Conservation (phyloP, 1,284 basidiomycete species). For the Tylopilus microsporus region DNA sequence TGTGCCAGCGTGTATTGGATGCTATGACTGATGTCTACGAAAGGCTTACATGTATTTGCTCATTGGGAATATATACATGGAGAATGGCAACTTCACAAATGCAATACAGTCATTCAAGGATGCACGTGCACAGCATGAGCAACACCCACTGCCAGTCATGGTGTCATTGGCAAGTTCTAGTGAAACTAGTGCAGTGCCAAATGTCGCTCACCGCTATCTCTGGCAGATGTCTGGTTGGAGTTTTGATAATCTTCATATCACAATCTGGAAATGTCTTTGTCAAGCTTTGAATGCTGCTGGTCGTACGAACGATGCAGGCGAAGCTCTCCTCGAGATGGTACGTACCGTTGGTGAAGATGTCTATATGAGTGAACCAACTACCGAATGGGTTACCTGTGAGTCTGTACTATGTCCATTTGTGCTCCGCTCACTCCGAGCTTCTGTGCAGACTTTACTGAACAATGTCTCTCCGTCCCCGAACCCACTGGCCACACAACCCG, state of each 20-base stretch:
- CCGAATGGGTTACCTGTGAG: not conserved
- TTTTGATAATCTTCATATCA: not conserved
- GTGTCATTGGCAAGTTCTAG: not conserved
- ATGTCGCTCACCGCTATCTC: not conserved
- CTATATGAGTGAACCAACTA: not conserved
- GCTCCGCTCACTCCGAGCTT: too few species aligned
- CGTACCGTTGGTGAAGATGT: not conserved
- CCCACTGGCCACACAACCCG: too few species aligned
- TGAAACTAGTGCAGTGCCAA: not conserved
- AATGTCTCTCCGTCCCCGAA: too few species aligned
- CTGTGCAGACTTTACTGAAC: too few species aligned
- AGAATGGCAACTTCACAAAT: not conserved
- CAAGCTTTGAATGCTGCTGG: not conserved
- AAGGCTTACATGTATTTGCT: not conserved
- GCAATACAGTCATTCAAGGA: not conserved
- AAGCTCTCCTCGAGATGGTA: not conserved
- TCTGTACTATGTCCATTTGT: too few species aligned
- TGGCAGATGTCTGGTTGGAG: not conserved
- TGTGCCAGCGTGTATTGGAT: not conserved
- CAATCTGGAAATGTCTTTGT: not conserved
- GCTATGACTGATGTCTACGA: not conserved
- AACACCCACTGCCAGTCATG: not conserved
- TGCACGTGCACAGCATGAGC: not conserved
- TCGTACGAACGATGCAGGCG: not conserved
- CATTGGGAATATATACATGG: not conserved